Conservation (phyloP, 305 asterid species). For the Solanum hybrid region DNA sequence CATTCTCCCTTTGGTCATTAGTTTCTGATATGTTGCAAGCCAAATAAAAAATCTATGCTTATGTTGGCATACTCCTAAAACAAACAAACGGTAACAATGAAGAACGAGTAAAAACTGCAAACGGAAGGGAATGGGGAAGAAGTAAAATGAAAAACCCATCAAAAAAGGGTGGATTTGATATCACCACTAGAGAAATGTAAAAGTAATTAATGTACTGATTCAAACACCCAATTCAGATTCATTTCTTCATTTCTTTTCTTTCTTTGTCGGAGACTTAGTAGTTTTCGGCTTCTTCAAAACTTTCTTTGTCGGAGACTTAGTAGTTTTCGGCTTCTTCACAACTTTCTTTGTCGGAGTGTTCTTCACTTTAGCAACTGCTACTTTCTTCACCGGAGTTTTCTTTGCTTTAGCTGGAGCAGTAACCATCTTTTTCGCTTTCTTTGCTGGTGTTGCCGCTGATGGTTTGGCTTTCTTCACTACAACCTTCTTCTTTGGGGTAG, state of each 20-base stretch:
- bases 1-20: too few relatives aligned
- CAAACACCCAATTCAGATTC: background rate
- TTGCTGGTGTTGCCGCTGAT: background rate
- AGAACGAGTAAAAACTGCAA: background rate
- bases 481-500: background rate
- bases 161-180: too few relatives aligned
- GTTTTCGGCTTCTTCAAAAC: background rate
- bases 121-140: background rate
- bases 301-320: background rate
- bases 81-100: background rate
- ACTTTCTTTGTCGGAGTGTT: background rate
- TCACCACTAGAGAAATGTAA: background rate
- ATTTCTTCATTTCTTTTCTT: background rate
- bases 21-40: too few relatives aligned
- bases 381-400: background rate
- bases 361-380: background rate
- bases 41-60: too few relatives aligned
- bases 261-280: background rate
- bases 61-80: background rate
- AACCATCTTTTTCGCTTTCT: background rate
- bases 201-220: background rate
- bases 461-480: background rate
- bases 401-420: background rate
- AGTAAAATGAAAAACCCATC: background rate
- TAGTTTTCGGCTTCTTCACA: background rate